Percentiles rank a stretch among this genome's conserved stretches.
Conservation (phyloP, 352 stramenopile species). For the Nothophytophthora sp. region DNA sequence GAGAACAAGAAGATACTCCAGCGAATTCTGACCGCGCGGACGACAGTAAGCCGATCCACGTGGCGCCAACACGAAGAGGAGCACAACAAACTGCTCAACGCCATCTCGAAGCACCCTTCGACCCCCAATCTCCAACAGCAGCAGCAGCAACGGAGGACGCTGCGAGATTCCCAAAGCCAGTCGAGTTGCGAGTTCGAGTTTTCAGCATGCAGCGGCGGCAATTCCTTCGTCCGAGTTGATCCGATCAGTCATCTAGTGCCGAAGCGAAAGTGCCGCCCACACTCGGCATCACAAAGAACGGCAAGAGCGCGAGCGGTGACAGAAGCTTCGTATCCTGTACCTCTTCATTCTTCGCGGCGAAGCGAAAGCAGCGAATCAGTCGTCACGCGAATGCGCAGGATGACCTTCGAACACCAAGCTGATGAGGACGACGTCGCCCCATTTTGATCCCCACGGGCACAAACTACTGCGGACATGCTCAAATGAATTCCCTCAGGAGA, state of each 20-base stretch:
- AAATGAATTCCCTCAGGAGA: no score
- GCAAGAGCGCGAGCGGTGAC: not conserved
- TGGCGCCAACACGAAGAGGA: conserved; percentile 43
- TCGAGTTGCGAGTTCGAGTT: not conserved
- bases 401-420: conserved; percentile 22
- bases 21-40: conserved; percentile 46
- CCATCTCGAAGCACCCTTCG: conserved; percentile 41
- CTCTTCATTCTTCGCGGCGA: conserved; percentile 12
- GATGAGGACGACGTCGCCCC: not conserved
- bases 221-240: conserved; percentile 11
- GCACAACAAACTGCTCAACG: conserved; percentile 36
- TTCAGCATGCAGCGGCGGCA: not conserved
- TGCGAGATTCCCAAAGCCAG: conserved; percentile 15
- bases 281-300: conserved; percentile 13
- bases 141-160: not conserved
- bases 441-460: no score
- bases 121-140: conserved; percentile 17
- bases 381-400: conserved; percentile 26
- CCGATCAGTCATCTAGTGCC: conserved; percentile 9
- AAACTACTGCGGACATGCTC: no score
- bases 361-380: conserved; percentile 22
- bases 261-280: conserved; percentile 8
- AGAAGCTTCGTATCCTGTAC: not conserved
- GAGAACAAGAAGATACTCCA: conserved; percentile 59
- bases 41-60: conserved; percentile 36